Conservation (phyloP, 768 basidiomycete species). For the Holtermannia corniformis region DNA sequence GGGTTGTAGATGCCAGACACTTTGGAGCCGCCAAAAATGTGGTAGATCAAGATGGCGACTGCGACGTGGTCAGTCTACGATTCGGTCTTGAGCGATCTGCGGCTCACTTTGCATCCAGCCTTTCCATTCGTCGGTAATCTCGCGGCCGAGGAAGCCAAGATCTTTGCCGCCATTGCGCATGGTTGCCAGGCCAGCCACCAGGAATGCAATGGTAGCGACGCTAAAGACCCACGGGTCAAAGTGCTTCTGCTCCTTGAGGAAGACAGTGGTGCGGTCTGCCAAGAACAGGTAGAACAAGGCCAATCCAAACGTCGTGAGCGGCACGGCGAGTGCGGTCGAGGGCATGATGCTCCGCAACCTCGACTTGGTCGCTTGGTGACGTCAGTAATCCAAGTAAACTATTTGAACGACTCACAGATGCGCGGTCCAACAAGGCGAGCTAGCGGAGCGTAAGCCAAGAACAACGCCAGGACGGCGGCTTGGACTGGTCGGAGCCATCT, state of each 20-base stretch:
- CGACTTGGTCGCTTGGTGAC: slow-evolving; percentile 12
- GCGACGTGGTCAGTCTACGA: slow-evolving; percentile 5
- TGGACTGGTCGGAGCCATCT: slow-evolving; percentile 51
- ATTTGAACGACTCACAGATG: slow-evolving; percentile 23
- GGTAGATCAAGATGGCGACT: slow-evolving; percentile 88
- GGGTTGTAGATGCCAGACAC: slow-evolving; percentile 89
- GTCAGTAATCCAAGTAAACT: not conserved
- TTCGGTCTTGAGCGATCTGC: slow-evolving; percentile 7
- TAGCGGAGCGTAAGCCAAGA: slow-evolving; percentile 47
- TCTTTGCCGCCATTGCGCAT: slow-evolving; percentile 68
- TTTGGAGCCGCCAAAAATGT: slow-evolving; percentile 81
- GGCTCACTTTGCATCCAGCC: slow-evolving; percentile 96
- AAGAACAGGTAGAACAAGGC: slow-evolving; percentile 60
- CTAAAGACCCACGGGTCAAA: slow-evolving; percentile 62
- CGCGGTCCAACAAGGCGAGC: slow-evolving; percentile 42
- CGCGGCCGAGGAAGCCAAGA: slow-evolving; percentile 76
- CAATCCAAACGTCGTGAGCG: slow-evolving; percentile 57
- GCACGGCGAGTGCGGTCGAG: slow-evolving; percentile 34
- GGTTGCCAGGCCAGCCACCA: slow-evolving; percentile 56
- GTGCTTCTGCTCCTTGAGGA: slow-evolving; percentile 82
- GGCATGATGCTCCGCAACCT: slow-evolving; percentile 21
- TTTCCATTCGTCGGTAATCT: slow-evolving; percentile 96
- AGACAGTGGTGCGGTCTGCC: slow-evolving; percentile 76
- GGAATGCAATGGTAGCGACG: slow-evolving; percentile 47
- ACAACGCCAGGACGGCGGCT: slow-evolving; percentile 23